Percentiles rank a stretch among this genome's conserved stretches.
Evolutionary conservation across 2,329 filamentous ascomycete species (phyloP).

Genomic region (Aureobasidium sp.): DNA sequence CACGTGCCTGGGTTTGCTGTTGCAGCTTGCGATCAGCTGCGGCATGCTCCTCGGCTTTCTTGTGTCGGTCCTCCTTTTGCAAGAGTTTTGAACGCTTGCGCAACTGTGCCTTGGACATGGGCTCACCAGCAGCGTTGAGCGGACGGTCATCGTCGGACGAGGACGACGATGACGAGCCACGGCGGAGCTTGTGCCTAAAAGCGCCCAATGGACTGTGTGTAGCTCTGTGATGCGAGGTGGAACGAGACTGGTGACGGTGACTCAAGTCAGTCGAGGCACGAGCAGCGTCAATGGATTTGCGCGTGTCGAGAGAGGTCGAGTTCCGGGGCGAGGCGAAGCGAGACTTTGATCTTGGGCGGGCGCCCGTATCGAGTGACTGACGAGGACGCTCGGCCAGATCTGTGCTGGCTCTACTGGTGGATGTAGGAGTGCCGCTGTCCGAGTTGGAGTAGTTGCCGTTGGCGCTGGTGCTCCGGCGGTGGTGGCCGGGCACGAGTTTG

Average conservation of each 20-base stretch:
- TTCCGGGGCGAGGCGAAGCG: slow-evolving; percentile 5
- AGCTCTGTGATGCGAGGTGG: slow-evolving; percentile 20
- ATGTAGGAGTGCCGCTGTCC: slow-evolving; percentile 14
- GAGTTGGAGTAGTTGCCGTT: slow-evolving; percentile 4
- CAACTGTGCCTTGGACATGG: slow-evolving; percentile 43
- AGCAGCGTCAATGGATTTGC: not conserved
- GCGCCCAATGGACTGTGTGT: slow-evolving; percentile 30
- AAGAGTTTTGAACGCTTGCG: slow-evolving; percentile 43
- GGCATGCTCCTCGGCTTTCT: slow-evolving; percentile 38
- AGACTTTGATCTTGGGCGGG: not conserved
- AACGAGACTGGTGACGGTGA: not conserved
- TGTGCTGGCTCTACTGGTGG: slow-evolving; percentile 8
- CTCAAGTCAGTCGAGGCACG: not conserved
- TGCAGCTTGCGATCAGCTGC: slow-evolving; percentile 41
- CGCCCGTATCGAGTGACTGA: not conserved
- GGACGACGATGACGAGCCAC: slow-evolving; percentile 26
- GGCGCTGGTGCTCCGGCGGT: slow-evolving; percentile 14
- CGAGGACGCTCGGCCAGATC: slow-evolving; percentile 1
- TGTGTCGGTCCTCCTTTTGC: slow-evolving; percentile 39
- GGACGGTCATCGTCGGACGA: slow-evolving; percentile 33
- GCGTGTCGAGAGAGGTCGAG: slow-evolving; percentile 4
- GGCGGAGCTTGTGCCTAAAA: slow-evolving; percentile 27
- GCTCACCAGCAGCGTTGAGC: slow-evolving; percentile 44
- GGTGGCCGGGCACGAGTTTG: slow-evolving; percentile 14
- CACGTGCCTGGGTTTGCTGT: slow-evolving; percentile 42